Evolutionary conservation across 768 basidiomycete genomes (phyloP).

Genomic region (Hydnomerulius pinastri): DNA sequence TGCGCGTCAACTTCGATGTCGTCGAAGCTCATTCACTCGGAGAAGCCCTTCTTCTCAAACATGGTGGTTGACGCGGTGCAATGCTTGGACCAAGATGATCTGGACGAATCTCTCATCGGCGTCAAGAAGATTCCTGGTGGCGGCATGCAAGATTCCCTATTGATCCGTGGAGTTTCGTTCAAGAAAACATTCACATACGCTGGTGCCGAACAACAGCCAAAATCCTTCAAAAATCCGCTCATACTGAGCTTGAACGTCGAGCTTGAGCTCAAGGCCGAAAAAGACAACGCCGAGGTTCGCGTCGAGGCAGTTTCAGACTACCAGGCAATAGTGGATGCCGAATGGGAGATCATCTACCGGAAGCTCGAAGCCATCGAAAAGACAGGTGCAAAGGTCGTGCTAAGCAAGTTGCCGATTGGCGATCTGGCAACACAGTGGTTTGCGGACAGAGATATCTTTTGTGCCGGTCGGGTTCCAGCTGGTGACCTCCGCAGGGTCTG

Average conservation of each 20-base stretch:
- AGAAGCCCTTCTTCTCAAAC: conserved; percentile 97
- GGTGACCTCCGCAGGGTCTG: conserved; percentile 92
- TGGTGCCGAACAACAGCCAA: conserved; percentile 98
- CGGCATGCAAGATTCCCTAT: conserved; percentile 93
- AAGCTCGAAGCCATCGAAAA: conserved; percentile 95
- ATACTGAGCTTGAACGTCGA: conserved; percentile 96
- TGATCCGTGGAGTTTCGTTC: conserved; percentile 92
- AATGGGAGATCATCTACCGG: conserved; percentile 99
- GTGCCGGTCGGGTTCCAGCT: conserved; percentile 91
- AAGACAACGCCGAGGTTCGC: conserved; percentile 98
- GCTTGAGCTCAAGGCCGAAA: conserved; percentile 97
- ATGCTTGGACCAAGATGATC: conserved; percentile 87
- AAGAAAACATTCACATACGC: conserved; percentile 99
- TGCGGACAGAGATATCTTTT: conserved; percentile 98
- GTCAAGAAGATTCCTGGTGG: conserved; percentile 98
- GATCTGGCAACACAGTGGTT: conserved; percentile 99
- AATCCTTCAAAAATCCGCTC: conserved; percentile 84
- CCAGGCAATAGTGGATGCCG: conserved; percentile 98
- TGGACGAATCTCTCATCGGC: conserved; percentile 95
- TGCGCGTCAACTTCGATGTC: conserved; percentile 99
- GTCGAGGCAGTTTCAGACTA: conserved; percentile 97
- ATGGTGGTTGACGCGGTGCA: conserved; percentile 99
- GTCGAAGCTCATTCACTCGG: conserved; percentile 97
- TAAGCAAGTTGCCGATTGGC: conserved; percentile 97
- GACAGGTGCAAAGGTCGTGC: conserved; percentile 95